Base-by-base conservation (phyloP, 108 stramenopile species). In the Skeletonema menzelii region DNA sequence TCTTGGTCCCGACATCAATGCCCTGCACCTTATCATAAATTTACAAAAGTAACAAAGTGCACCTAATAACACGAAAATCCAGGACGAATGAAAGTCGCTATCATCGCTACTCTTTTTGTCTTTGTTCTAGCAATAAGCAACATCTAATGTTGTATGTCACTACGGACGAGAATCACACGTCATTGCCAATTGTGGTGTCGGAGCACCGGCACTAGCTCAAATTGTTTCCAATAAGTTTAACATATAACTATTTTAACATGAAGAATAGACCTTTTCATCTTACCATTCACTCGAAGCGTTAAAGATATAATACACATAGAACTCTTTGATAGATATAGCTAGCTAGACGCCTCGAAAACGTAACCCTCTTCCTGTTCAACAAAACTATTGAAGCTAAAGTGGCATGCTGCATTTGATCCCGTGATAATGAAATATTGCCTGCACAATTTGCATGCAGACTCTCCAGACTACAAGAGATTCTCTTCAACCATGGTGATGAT, bases 401-500 rank as follows among this genome's bases (percentile, higher is more conserved):
- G 5, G 40, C 15, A 0, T 15, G 40, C 40, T 42, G 40, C 40
- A 2, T 42, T 42, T 42, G 4, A n/a, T n/a, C 40, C 40, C 40
- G 3, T 42, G 40, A 42, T 42, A n/a, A 11, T 42, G 40, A 42
- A 42, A 42, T 4, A 42, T 42, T 15, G 15, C 15, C 3, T 42
- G 40, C 5, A 42, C 40, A 42, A 15, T 42, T 42, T n/a, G 40
- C 3, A 15, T n/a, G 40, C 40, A n/a, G 40, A 42, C 0, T 42
- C n/a, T n/a, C n/a, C n/a, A n/a, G n/a, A 15, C 15, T 11, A 15
- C n/a, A 42, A 4, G 15, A 42, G 0, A 42, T 42, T 15, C 40
- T n/a, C 40, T n/a, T 42, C 40, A 42, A 42, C 40, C n/a, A 53
- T 53, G 22, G 49, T 53, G 22, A 53, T 53, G 49, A 53, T 53